Conservation (phyloP, 345 rosid species). For the Aegle marmelos region DNA sequence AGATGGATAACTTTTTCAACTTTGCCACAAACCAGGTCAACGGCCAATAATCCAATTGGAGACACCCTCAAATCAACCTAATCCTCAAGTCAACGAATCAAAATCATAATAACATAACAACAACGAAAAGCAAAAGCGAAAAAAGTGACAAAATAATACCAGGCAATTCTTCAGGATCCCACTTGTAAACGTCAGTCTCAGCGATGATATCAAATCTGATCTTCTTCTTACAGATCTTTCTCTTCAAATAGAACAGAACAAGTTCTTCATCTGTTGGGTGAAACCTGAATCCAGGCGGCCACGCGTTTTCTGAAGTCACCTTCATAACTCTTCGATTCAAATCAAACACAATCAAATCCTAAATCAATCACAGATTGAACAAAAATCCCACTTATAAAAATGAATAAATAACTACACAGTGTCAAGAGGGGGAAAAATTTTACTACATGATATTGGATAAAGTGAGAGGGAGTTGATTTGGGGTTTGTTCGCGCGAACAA, state of each 20-base stretch:
- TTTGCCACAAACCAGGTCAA: neutral
- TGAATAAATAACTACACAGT: neutral
- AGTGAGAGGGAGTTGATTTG: neutral
- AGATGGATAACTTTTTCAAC: neutral
- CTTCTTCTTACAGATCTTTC: constrained; percentile 64
- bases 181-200: constrained; percentile 84
- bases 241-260: constrained; percentile 67
- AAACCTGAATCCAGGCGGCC: constrained; percentile 95
- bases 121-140: neutral
- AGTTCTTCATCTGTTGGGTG: constrained; percentile 97
- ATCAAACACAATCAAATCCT: neutral
- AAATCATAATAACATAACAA: neutral
- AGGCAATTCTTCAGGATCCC: constrained; percentile 91
- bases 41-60: constrained; percentile 8
- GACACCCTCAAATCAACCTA: neutral
- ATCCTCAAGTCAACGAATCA: neutral
- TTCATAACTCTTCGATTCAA: constrained; percentile 19
- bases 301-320: constrained; percentile 26
- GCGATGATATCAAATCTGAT: constrained; percentile 56
- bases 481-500: neutral
- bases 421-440: neutral
- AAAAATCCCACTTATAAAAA: neutral
- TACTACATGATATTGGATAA: neutral
- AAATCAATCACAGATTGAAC: neutral
- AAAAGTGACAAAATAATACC: constrained; percentile 33